A percentile compares a stretch with the other conserved stretches of the same genome.
Evolutionary conservation across 177 flowering plant genomes (phyloP).

Genomic region (Tripterygium wilfordii): DNA sequence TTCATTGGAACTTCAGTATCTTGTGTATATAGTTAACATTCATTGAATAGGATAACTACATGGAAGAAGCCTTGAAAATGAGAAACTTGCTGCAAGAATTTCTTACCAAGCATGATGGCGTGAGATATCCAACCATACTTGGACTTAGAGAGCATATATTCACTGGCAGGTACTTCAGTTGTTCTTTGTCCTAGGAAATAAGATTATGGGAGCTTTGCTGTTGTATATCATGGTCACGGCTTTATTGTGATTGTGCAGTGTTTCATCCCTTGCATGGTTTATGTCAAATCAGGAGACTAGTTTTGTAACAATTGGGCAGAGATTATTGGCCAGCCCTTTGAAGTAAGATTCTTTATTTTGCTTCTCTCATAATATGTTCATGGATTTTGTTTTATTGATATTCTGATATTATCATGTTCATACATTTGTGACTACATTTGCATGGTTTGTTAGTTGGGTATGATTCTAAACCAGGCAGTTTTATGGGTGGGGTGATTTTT

Average conservation of each 20-base stretch:
- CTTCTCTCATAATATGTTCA: not conserved
- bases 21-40: not conserved
- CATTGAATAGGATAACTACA: constrained; percentile 47
- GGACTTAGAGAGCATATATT: constrained; percentile 73
- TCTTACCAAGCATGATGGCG: constrained; percentile 45
- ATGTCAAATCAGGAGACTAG: constrained; percentile 81
- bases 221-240: not conserved
- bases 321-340: constrained; percentile 68
- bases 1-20: not conserved
- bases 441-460: no score
- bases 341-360: constrained; percentile 34
- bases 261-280: constrained; percentile 84
- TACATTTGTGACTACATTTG: no score
- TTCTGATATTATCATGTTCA: no score
- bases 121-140: constrained; percentile 53
- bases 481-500: no score
- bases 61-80: constrained; percentile 77
- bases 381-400: no score
- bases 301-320: constrained; percentile 79
- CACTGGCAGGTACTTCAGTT: constrained; percentile 51
- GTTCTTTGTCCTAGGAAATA: no score
- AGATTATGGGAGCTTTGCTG: not conserved
- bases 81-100: constrained; percentile 66
- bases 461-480: no score
- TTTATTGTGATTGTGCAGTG: constrained; percentile 34